A percentile compares a stretch with the other conserved stretches of the same genome.
phyloP scores from a whole-genome alignment of 2,329 filamentous ascomycete genomes.

The Rutstroemia sp. region DNA sequence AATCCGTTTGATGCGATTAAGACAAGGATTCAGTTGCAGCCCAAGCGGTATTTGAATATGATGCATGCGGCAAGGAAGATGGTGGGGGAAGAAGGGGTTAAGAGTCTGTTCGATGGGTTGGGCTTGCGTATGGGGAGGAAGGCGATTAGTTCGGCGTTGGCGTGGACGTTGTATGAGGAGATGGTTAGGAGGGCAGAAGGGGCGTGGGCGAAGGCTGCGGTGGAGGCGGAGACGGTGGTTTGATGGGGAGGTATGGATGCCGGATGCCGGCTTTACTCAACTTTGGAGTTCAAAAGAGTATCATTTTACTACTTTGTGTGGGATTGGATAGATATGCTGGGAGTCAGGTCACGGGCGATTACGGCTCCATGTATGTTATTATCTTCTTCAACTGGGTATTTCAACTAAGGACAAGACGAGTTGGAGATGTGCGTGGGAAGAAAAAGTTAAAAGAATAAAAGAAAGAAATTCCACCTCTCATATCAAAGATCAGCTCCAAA shows the following conservation, averaged over 20 bases:
- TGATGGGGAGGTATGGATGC: background rate
- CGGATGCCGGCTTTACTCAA: background rate
- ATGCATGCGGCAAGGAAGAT: constrained; percentile 69
- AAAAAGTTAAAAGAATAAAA: background rate
- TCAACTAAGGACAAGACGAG: no score
- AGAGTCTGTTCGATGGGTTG: constrained; percentile 78
- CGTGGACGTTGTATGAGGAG: constrained; percentile 97
- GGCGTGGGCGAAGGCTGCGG: constrained; percentile 11
- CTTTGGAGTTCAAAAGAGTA: background rate
- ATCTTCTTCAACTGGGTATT: no score
- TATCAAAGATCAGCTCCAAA: no score
- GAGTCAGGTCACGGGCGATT: no score
- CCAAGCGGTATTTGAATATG: constrained; percentile 75
- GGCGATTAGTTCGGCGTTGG: constrained; percentile 85
- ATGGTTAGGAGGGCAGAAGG: constrained; percentile 63
- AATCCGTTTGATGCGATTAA: constrained; percentile 98
- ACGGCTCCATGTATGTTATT: no score
- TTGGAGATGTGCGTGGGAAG: no score
- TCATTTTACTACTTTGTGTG: no score
- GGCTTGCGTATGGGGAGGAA: constrained; percentile 84
- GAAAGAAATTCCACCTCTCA: background rate
- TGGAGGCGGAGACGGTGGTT: background rate
- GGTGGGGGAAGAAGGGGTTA: constrained; percentile 71
- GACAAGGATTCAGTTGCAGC: constrained; percentile 87
- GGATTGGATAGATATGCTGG: no score